Percentiles rank a stretch among this genome's conserved stretches.
These are phyloP conservation scores for Hypsizygus marmoreus DNA, from an alignment of 768 basidiomycete genomes.

Conservation along the genomic window DNA sequence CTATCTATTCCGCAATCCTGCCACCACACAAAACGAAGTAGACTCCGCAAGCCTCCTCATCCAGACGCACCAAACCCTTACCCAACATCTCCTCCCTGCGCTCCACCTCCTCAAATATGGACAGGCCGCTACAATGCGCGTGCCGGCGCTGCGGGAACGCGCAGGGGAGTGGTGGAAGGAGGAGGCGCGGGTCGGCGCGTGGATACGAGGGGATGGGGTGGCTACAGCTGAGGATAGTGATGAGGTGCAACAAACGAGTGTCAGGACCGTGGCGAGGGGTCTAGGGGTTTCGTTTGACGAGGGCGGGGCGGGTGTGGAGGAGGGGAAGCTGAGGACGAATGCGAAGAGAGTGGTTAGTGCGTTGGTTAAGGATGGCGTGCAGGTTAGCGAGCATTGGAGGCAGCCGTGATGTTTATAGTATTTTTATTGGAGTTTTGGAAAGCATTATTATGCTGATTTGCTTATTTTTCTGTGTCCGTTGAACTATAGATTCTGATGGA, in stretches of 20 bases:
- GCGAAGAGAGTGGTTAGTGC: conserved; percentile 33
- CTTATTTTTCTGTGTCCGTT: not conserved
- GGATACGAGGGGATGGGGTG: conserved; percentile 46
- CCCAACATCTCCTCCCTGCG: conserved; percentile 42
- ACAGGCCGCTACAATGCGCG: conserved; percentile 58
- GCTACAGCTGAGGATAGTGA: conserved; percentile 26
- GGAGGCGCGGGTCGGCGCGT: conserved; percentile 53
- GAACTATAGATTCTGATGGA: no score
- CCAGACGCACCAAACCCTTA: conserved; percentile 35
- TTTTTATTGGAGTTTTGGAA: not conserved
- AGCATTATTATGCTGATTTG: not conserved
- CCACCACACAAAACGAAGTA: conserved; percentile 27
- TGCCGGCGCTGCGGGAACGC: conserved; percentile 47
- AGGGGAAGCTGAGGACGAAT: conserved; percentile 33
- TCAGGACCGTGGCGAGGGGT: conserved; percentile 47
- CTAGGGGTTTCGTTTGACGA: conserved; percentile 44
- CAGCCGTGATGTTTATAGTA: not conserved
- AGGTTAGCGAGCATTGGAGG: conserved; percentile 33
- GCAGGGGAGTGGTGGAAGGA: conserved; percentile 57
- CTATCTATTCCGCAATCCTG: conserved; percentile 26
- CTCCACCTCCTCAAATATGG: conserved; percentile 59
- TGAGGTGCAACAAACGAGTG: conserved; percentile 27
- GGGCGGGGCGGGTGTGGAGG: conserved; percentile 19
- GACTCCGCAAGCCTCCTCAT: conserved; percentile 16
- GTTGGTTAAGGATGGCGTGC: conserved; percentile 30